Evolutionary conservation across 208 protist genomes (phyloP), one percentile per base, ranked within the genome.

Genomic region (Crithidia expoeki): DNA sequence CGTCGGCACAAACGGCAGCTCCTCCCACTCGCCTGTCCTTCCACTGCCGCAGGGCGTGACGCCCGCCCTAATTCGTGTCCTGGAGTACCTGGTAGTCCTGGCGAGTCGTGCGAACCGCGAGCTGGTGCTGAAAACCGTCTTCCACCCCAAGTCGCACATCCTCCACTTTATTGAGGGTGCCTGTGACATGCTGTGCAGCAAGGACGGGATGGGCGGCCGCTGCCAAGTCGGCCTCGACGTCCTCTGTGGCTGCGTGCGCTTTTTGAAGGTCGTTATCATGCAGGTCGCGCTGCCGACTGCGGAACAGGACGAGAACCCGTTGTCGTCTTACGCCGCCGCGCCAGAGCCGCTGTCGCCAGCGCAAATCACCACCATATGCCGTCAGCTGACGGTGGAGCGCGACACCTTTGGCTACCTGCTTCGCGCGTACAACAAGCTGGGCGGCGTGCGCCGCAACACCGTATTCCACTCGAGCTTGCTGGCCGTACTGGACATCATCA

Each of bases 401-500:
- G 79, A 93, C 73, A 88, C 73, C 2, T 83, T 93, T 40, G 79
- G 83, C 27, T 65, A 72, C 38, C 28, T 91, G 21, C 74, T 93
- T 46, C 36, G 71, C 38, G 80, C 83, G n/a, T 93, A 86, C 75
- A 74, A 81, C 55, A 57, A 50, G 28, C 55, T 91, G 23, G 88
- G 88, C 28, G 88, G 88, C 14, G 16, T 38, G 11, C 80, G 83
- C 4, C 75, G 81, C 46, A 70, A 85, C 61, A 83, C 79, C n/a
- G 57, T 89, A 36, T 93, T 89, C 66, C 88, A 93, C 77, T 90
- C 85, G 1, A 64, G 81, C 23, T 67, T 93, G 6, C 77, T 85
- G 6, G 23, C 80, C 0, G 23, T 88, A 27, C 67, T 91, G 10
- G 85, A 93, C 21, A 50, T 84, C 21, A 83, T 91, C 28, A 74